Evolutionary conservation across 2,329 filamentous ascomycete genomes (phyloP).

Genomic region (Tolypocladium cylindrosporum): DNA sequence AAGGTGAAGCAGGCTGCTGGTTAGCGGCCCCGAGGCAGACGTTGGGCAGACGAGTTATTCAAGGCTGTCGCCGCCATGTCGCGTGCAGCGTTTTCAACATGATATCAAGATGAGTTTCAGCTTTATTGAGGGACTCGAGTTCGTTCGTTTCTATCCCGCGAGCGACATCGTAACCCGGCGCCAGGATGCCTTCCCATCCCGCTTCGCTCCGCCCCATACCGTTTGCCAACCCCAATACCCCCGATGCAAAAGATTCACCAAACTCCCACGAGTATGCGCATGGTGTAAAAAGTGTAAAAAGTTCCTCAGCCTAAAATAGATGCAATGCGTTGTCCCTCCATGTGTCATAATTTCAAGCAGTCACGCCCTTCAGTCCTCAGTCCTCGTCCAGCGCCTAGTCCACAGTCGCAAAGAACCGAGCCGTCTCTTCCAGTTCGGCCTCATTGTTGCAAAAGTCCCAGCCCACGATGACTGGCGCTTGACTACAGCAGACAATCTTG

Average conservation of each 20-base stretch:
- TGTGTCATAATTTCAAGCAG: background rate
- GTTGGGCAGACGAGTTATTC: background rate
- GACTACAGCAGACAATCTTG: constrained; percentile 88
- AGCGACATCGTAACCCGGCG: background rate
- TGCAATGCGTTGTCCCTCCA: background rate
- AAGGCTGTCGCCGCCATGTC: background rate
- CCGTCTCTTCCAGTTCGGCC: constrained; percentile 65
- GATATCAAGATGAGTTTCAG: background rate
- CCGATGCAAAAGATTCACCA: background rate
- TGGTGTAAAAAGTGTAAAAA: background rate
- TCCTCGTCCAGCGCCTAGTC: constrained; percentile 17
- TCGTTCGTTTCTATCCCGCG: background rate
- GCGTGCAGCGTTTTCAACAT: background rate
- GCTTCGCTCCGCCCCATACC: background rate
- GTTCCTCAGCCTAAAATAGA: background rate
- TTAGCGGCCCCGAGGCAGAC: constrained; percentile 14
- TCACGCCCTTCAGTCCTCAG: background rate
- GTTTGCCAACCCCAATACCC: background rate
- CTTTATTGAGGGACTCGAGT: background rate
- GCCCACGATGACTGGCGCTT: constrained; percentile 83
- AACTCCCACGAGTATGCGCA: background rate
- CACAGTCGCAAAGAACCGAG: constrained; percentile 63
- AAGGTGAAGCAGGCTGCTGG: constrained; percentile 77
- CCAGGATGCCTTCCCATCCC: background rate
- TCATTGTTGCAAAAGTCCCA: constrained; percentile 97